Evolutionary conservation across 306 rosid genomes (phyloP).

Genomic region (Cicer arietinum): DNA sequence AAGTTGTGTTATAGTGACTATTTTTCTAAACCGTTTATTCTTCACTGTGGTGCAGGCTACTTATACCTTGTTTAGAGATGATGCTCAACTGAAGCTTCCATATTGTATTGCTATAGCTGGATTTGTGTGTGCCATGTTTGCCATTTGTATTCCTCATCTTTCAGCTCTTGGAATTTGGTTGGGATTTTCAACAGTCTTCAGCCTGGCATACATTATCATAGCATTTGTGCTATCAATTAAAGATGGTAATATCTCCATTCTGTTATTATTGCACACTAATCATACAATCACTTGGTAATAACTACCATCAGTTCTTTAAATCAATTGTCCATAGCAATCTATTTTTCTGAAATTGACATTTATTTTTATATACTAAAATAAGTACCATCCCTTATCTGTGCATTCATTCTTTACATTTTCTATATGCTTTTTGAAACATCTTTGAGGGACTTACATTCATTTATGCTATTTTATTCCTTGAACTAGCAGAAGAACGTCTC

Average conservation of each 20-base stretch:
- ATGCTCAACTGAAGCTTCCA: slow-evolving; percentile 75
- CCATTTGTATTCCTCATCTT: slow-evolving; percentile 79
- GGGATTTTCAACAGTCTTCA: slow-evolving; percentile 82
- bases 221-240: slow-evolving; percentile 64
- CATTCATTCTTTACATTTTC: no score
- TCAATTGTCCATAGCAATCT: background rate
- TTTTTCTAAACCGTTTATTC: background rate
- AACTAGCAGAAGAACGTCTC: background rate
- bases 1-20: background rate
- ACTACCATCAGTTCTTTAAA: background rate
- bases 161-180: slow-evolving; percentile 95
- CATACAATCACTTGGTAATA: background rate
- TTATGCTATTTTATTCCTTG: background rate
- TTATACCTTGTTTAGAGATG: slow-evolving; percentile 69
- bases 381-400: no score
- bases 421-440: no score
- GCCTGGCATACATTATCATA: slow-evolving; percentile 59
- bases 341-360: background rate
- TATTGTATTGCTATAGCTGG: slow-evolving; percentile 79
- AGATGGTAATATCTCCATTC: slow-evolving; percentile 67
- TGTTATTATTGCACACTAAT: background rate
- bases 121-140: slow-evolving; percentile 72
- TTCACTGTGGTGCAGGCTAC: slow-evolving; percentile 64
- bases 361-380: no score
- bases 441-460: no score